Evolutionary conservation across 805 yeast species (phyloP).

Genomic region (Clavispora vitiphila): DNA sequence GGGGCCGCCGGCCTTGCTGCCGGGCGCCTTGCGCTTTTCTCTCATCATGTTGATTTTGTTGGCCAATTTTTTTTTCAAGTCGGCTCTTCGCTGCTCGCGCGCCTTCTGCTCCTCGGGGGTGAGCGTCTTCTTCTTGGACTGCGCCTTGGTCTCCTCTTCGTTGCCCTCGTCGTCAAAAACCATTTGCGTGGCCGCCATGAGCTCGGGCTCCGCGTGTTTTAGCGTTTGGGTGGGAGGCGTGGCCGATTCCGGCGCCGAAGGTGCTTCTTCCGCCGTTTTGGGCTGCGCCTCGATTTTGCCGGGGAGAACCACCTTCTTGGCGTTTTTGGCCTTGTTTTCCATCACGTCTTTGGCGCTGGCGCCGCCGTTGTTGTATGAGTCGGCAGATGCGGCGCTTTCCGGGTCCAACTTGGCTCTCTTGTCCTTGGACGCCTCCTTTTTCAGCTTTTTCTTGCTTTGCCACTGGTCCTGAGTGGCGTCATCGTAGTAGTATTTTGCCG

Average conservation of each 20-base stretch:
- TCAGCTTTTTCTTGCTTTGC: slow-evolving; percentile 75
- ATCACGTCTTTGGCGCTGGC: slow-evolving; percentile 59
- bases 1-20: slow-evolving; percentile 74
- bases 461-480: slow-evolving; percentile 87
- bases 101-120: slow-evolving; percentile 47
- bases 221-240: slow-evolving; percentile 6
- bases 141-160: slow-evolving; percentile 25
- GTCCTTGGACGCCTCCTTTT: slow-evolving; percentile 54
- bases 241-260: too few species aligned
- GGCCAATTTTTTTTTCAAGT: slow-evolving; percentile 74
- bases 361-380: slow-evolving; percentile 36
- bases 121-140: slow-evolving; percentile 19
- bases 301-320: slow-evolving; percentile 44
- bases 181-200: slow-evolving; percentile 17
- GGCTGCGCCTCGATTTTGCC: slow-evolving; percentile 18
- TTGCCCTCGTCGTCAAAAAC: slow-evolving; percentile 74
- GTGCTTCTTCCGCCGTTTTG: too few species aligned
- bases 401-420: slow-evolving; percentile 78
- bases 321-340: slow-evolving; percentile 49
- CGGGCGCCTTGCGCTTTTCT: slow-evolving; percentile 89
- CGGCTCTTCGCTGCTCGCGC: slow-evolving; percentile 53
- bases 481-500: slow-evolving; percentile 91
- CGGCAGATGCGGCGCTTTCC: slow-evolving; percentile 37
- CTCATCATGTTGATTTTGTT: slow-evolving; percentile 63
- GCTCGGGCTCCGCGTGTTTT: slow-evolving; percentile 7